Percentiles rank a stretch among this genome's conserved stretches.
Evolutionary conservation across 176 grass and related monocot genomes (phyloP).

Genomic region (Dactylis glomerata): DNA sequence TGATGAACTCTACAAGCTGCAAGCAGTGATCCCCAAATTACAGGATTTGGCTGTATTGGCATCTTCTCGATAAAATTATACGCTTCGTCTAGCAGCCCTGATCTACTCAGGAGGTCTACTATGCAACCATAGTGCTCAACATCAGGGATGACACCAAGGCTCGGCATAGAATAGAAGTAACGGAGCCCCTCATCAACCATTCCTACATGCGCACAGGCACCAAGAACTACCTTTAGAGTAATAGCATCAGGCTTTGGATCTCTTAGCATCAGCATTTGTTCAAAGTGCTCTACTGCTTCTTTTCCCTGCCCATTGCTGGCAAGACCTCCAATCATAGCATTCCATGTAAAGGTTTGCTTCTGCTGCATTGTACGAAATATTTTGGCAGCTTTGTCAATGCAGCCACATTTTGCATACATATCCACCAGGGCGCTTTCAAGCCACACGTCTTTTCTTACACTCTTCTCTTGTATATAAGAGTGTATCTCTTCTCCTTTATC

Average conservation of each 20-base stretch:
- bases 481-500: conserved; percentile 73
- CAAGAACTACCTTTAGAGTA: conserved; percentile 63
- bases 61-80: conserved; percentile 65
- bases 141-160: conserved; percentile 43
- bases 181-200: conserved; percentile 58
- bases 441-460: conserved; percentile 50
- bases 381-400: conserved; percentile 47
- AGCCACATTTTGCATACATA: conserved; percentile 92
- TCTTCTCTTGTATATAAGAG: conserved; percentile 61
- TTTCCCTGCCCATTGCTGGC: conserved; percentile 64
- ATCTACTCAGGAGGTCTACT: conserved; percentile 76
- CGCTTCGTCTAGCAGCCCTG: conserved; percentile 69
- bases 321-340: conserved; percentile 79
- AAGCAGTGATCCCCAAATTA: conserved; percentile 82
- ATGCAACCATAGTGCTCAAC: conserved; percentile 76
- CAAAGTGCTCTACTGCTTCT: conserved; percentile 56
- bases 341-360: conserved; percentile 63
- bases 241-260: conserved; percentile 63
- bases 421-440: conserved; percentile 68
- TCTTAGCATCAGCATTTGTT: conserved; percentile 49
- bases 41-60: conserved; percentile 56
- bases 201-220: conserved; percentile 73
- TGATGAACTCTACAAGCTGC: conserved; percentile 63
- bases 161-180: conserved; percentile 61
- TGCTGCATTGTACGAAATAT: conserved; percentile 58